Percentiles rank a stretch among this genome's conserved stretches.
Conservation (phyloP, 2,329 filamentous ascomycete genomes). For the Calonectria montana region DNA sequence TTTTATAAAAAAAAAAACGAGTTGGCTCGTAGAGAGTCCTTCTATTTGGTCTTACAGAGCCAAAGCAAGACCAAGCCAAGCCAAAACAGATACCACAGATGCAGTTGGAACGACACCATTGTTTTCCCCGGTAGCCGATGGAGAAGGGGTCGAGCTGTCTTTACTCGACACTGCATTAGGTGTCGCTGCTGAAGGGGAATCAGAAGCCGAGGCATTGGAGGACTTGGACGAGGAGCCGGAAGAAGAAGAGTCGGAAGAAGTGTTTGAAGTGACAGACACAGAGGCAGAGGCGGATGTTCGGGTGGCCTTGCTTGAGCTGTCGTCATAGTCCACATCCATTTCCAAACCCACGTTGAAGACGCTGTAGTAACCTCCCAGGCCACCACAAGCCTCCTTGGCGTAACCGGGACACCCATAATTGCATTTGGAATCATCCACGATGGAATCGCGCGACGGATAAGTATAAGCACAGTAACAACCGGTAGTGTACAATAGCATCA, state of each 20-base stretch:
- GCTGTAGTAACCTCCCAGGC: slow-evolving; percentile 10
- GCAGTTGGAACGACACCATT: background rate
- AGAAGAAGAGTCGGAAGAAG: background rate
- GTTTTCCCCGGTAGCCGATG: background rate
- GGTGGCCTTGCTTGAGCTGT: background rate
- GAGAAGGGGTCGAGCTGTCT: background rate
- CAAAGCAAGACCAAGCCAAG: background rate
- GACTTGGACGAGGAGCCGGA: background rate
- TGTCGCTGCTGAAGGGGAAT: background rate
- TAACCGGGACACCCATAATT: slow-evolving; percentile 27
- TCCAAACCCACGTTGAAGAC: slow-evolving; percentile 26
- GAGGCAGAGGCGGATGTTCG: background rate
- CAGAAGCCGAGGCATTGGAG: background rate
- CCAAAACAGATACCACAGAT: background rate
- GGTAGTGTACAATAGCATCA: slow-evolving; percentile 3
- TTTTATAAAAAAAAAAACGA: too few relatives aligned
- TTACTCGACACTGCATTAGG: background rate
- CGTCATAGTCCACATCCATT: background rate
- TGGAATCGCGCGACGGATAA: slow-evolving; percentile 20
- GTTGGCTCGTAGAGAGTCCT: background rate
- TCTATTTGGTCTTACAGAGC: background rate
- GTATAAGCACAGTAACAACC: slow-evolving; percentile 28
- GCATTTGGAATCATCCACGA: slow-evolving; percentile 30
- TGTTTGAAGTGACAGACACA: background rate
- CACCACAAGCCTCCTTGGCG: slow-evolving; percentile 22